phyloP scores from a whole-genome alignment of 1,284 basidiomycete species.

The Ustilago cynodontis region DNA sequence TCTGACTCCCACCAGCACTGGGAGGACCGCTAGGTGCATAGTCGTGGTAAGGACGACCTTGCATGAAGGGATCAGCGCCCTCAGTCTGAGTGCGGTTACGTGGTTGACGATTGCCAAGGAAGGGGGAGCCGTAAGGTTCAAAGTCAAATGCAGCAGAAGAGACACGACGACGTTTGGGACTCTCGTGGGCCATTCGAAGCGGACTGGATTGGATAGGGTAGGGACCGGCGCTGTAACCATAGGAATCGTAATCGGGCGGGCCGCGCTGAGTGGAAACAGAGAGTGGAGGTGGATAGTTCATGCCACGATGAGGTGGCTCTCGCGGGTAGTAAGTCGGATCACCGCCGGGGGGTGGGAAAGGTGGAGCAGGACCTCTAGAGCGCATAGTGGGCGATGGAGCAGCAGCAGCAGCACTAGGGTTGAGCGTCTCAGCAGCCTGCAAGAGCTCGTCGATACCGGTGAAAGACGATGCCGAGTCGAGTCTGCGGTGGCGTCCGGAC shows the following conservation, averaged over 20 bases:
- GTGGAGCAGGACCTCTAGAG: conserved; percentile 21
- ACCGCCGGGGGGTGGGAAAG: conserved; percentile 21
- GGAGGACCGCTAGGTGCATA: conserved; percentile 36
- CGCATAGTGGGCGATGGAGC: conserved; percentile 39
- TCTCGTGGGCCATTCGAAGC: conserved; percentile 55
- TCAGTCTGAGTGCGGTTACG: conserved; percentile 53
- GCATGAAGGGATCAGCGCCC: conserved; percentile 48
- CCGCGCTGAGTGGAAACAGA: conserved; percentile 31
- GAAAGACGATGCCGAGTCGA: conserved; percentile 52
- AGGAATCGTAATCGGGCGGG: conserved; percentile 29
- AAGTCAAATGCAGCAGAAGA: conserved; percentile 54
- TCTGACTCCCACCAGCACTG: conserved; percentile 38
- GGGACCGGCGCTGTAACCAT: conserved; percentile 30
- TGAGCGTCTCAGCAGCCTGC: conserved; percentile 67
- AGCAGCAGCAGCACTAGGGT: conserved; percentile 50
- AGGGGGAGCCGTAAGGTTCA: conserved; percentile 52
- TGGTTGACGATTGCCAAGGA: conserved; percentile 43
- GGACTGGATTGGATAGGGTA: conserved; percentile 46
- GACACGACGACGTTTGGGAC: conserved; percentile 66
- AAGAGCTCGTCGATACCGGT: conserved; percentile 68
- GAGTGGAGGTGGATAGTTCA: conserved; percentile 39
- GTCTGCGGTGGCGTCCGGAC: conserved; percentile 39
- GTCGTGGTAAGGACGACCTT: conserved; percentile 31
- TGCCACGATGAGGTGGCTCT: conserved; percentile 31
- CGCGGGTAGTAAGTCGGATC: conserved; percentile 33